phyloP scores from a whole-genome alignment of 441 rosid species.

The Lepidium campestre region DNA sequence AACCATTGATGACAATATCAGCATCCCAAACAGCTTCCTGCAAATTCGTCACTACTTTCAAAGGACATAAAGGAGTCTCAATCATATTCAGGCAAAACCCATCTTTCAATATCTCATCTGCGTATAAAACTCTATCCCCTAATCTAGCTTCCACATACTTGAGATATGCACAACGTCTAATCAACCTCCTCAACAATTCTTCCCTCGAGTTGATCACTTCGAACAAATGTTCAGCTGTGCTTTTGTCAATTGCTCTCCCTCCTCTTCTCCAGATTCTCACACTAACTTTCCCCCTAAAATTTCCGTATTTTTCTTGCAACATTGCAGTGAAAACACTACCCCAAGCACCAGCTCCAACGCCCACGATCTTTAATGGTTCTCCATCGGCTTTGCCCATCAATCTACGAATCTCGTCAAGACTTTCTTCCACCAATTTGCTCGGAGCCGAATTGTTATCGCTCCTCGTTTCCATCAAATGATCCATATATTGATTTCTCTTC shows the following conservation, averaged over 20 bases:
- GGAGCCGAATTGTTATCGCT: slow-evolving; percentile 7
- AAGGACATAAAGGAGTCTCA: slow-evolving; percentile 87
- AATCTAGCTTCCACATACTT: slow-evolving; percentile 94
- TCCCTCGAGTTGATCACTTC: slow-evolving; percentile 96
- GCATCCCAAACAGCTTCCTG: slow-evolving; percentile 99
- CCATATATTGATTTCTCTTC: slow-evolving; percentile 10
- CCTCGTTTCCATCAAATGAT: slow-evolving; percentile 10
- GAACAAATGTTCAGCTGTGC: slow-evolving; percentile 78
- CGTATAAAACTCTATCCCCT: slow-evolving; percentile 79
- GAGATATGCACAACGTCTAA: slow-evolving; percentile 86
- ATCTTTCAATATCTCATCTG: slow-evolving; percentile 96
- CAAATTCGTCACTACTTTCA: slow-evolving; percentile 93
- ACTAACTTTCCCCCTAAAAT: slow-evolving; percentile 61
- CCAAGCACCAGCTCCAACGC: slow-evolving; percentile 99
- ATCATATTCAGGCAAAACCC: slow-evolving; percentile 98
- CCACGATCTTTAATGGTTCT: slow-evolving; percentile 84
- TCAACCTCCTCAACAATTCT: slow-evolving; percentile 84
- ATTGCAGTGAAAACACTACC: slow-evolving; percentile 94
- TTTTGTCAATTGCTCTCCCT: slow-evolving; percentile 68
- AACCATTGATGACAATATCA: slow-evolving; percentile 87
- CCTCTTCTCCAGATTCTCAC: slow-evolving; percentile 95
- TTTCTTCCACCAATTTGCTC: slow-evolving; percentile 23
- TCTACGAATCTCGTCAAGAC: slow-evolving; percentile 28
- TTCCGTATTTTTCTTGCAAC: slow-evolving; percentile 79
- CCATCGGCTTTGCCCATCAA: slow-evolving; percentile 65